phyloP scores from a whole-genome alignment of 2,329 filamentous ascomycete genomes.

The Neonectria hederae region DNA sequence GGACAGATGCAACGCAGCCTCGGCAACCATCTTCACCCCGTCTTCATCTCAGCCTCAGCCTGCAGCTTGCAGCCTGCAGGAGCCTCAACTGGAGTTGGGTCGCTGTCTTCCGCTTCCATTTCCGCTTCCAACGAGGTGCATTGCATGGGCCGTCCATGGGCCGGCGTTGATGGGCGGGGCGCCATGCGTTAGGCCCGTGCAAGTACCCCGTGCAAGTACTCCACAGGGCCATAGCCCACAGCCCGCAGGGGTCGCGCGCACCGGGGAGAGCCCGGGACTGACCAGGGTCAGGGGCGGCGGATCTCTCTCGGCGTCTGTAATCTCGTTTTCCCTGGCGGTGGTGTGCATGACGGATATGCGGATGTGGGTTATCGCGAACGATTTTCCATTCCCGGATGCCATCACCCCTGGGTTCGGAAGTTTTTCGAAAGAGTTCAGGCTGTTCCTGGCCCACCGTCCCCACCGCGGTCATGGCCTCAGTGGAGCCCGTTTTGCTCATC shows the following conservation, averaged over 20 bases:
- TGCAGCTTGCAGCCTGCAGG: not conserved
- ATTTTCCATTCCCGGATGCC: not conserved
- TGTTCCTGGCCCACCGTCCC: not conserved
- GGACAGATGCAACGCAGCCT: not conserved
- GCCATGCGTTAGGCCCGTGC: conserved; percentile 15
- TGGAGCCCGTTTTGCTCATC: conserved; percentile 8
- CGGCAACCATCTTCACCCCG: not conserved
- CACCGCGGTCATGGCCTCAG: not conserved
- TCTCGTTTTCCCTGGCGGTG: conserved; percentile 7
- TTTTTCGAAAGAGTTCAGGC: not conserved
- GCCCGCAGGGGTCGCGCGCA: conserved; percentile 2
- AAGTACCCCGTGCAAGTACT: not conserved
- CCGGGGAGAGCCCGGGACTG: conserved; percentile 8
- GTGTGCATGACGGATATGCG: conserved; percentile 5
- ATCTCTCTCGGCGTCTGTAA: conserved; percentile 26
- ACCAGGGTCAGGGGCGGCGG: conserved; percentile 16
- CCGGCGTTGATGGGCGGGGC: conserved; percentile 20
- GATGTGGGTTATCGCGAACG: not conserved
- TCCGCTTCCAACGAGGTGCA: conserved; percentile 18
- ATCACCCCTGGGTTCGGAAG: not conserved
- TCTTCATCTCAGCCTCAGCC: conserved; percentile 3
- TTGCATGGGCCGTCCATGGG: conserved; percentile 12
- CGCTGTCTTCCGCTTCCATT: conserved; percentile 5
- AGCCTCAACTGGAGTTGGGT: conserved; percentile 1
- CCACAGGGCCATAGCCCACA: conserved; percentile 7